Base-by-base conservation (phyloP, 2,329 filamentous ascomycete species). In the Lachnellula arida region DNA sequence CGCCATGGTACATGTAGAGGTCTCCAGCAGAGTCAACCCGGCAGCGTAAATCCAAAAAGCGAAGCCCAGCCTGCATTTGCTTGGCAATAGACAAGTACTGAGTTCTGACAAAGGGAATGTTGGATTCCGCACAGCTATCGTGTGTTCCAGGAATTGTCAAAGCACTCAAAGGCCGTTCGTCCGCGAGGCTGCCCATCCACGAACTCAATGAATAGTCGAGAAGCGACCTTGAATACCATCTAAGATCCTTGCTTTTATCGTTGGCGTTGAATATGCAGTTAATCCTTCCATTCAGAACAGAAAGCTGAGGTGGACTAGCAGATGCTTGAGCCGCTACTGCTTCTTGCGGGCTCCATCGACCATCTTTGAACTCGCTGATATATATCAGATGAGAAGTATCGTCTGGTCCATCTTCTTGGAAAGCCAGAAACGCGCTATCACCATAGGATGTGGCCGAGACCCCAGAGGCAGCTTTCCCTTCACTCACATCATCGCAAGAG, bases 71-170 rank as follows among this genome's bases (percentile, higher is more conserved):
- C 19, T 80, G 75, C n/a, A 90, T 76, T 68, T 90, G 87, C 57
- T 82, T 79, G 46, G 72, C 70, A 0, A 86, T 77, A 32, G 78
- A 77, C 17, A 87, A 81, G 39, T 83, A 80, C 71, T 90, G 87
- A 62, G 87, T 89, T 42, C 86, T 80, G n/a, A 89, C 87, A 8
- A 85, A 88, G 0, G 86, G 86, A 28, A 78, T 73, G 70, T 87
- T 76, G 7, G 68, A 72, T 50, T 63, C 69, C 3, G 73, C 71
- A 69, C 78, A 79, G 19, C 85, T 87, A 69, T 90, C 89, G 73
- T 90, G 87, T 0, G 87, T 89, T 54, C 87, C 87, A 0, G 87
- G 87, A 47, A 89, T 86, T 5, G 84, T 87, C 25, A 90, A 74
- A 1, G 79, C 77, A 5, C 84, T 86, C 5, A 89, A 69, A 2